These are phyloP conservation scores for Fusarium sp. DNA, from an alignment of 2,329 filamentous ascomycete species.

Conservation along the genomic window DNA sequence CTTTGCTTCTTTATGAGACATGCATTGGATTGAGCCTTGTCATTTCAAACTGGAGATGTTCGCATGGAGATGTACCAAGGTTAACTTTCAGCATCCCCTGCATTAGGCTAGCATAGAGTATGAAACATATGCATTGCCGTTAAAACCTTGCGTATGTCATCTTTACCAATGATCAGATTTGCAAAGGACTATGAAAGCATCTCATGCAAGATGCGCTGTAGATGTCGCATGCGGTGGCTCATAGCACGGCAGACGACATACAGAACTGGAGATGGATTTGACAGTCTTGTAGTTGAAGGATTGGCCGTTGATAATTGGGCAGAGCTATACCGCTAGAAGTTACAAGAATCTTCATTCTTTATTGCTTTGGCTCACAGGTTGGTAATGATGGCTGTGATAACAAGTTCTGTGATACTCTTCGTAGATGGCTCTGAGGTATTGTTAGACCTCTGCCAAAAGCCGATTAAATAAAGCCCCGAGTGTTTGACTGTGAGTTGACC, in stretches of 20 bases:
- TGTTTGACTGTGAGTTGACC: no score
- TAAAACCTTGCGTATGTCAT: background rate
- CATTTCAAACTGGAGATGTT: background rate
- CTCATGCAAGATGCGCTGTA: constrained; percentile 39
- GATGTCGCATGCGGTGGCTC: constrained; percentile 16
- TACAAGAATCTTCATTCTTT: background rate
- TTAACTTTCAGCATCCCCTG: background rate
- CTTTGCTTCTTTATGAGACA: background rate
- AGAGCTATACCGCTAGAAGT: background rate
- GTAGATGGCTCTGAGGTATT: no score
- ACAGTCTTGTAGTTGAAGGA: background rate
- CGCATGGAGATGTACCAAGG: background rate
- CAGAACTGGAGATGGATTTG: background rate
- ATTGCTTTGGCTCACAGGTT: background rate
- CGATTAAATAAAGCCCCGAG: no score
- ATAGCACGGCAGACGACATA: background rate
- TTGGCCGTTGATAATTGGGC: background rate
- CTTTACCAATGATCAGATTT: constrained; percentile 3
- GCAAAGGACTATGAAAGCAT: background rate
- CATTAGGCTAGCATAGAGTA: background rate
- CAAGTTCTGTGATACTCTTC: no score
- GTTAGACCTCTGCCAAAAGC: no score
- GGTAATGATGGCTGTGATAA: no score
- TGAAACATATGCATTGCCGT: constrained; percentile 6
- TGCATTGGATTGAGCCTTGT: background rate